Evolutionary conservation across 2,329 filamentous ascomycete genomes (phyloP), one percentile per base, ranked within the genome.

Genomic region (Pseudocercospora vitis): DNA sequence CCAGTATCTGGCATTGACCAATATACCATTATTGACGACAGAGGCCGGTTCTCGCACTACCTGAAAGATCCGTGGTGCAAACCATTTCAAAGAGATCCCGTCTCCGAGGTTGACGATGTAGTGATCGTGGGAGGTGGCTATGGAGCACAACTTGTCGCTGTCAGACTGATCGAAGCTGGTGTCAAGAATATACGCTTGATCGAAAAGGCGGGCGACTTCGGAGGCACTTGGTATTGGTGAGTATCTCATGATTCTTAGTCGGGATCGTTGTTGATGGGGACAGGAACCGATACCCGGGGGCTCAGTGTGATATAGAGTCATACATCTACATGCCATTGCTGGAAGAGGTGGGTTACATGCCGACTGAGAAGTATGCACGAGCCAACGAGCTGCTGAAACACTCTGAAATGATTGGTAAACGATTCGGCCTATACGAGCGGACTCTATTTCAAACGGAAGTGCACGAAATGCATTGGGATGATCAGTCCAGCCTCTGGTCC

Each of bases 221-320:
- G 76, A 40, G 76, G 77, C 1, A 78, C 76, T 2, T 80, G 23
- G 46, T 42, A 31, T 23, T 45, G 71, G n/a, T n/a, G n/a, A n/a
- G n/a, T n/a, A n/a, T n/a, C n/a, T n/a, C n/a, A n/a, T n/a, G n/a
- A n/a, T n/a, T n/a, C n/a, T n/a, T n/a, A n/a, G n/a, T n/a, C n/a
- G n/a, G n/a, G n/a, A n/a, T n/a, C n/a, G n/a, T n/a, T n/a, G n/a
- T n/a, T n/a, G n/a, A n/a, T n/a, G n/a, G n/a, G n/a, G n/a, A n/a
- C n/a, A n/a, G n/a, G 50, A 57, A 53, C 29, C 47, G 51, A 40
- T 77, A 77, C 42, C 74, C 76, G 9, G 76, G 76, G 2, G 74
- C 75, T n/a, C 69, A 75, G 33, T 74, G 76, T 47, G 76, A 79
- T 50, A 75, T 74, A 0, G 74, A 78, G 59, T 72, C 71, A 1